These are phyloP conservation scores for Mrakia blollopis DNA, from an alignment of 768 basidiomycete genomes.

Conservation along the genomic window DNA sequence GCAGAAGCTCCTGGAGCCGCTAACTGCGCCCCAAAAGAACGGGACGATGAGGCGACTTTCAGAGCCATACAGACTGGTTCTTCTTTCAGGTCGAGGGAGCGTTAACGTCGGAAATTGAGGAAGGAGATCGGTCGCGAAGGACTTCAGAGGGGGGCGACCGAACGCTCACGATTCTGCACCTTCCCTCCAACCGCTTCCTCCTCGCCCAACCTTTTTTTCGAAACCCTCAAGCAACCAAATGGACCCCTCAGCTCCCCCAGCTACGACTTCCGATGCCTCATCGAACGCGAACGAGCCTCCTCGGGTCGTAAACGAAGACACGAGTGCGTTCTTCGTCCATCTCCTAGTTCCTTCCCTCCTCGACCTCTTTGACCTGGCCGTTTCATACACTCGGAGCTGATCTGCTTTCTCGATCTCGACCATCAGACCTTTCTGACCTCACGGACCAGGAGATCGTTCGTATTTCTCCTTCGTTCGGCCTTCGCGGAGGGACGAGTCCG, in stretches of 20 bases:
- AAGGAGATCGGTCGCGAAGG: too few relatives aligned
- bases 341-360: neutral
- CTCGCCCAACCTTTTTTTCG: neutral
- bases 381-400: neutral
- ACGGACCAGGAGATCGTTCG: constrained; percentile 14
- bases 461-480: neutral
- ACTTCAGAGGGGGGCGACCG: neutral
- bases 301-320: constrained; percentile 6
- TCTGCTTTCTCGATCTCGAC: neutral
- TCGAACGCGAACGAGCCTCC: neutral
- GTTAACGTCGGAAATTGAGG: too few relatives aligned
- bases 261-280: neutral
- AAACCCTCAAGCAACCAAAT: neutral
- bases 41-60: too few relatives aligned
- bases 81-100: too few relatives aligned
- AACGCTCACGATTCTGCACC: neutral
- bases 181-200: neutral
- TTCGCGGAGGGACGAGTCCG: neutral
- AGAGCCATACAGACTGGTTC: too few relatives aligned
- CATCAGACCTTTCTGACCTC: neutral
- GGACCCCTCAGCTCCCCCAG: neutral
- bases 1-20: too few relatives aligned
- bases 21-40: too few relatives aligned
- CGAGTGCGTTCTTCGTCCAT: neutral
- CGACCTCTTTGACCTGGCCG: neutral